phyloP scores from a whole-genome alignment of 2,329 filamentous ascomycete species.

The Lasiodiplodia hormozganensis region DNA sequence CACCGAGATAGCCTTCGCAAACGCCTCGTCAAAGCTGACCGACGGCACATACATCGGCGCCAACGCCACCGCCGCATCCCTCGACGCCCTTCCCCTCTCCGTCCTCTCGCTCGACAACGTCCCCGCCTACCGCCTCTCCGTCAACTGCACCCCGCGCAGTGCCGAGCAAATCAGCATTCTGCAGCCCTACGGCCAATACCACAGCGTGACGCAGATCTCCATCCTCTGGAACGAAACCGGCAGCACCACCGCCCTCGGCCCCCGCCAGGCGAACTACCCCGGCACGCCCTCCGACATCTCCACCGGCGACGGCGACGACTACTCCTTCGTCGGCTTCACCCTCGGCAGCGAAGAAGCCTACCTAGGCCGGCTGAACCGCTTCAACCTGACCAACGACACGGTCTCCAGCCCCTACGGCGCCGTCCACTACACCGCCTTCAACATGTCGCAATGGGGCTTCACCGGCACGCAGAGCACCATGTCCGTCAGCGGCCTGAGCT shows the following conservation, averaged over 20 bases:
- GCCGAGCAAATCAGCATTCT: neutral
- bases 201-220: neutral
- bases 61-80: conserved; percentile 6
- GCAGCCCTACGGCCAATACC: neutral
- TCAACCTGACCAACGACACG: conserved; percentile 8
- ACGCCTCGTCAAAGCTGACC: neutral
- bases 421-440: neutral
- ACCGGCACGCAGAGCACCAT: neutral
- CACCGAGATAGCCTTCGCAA: conserved; percentile 1
- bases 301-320: neutral
- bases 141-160: conserved; percentile 5
- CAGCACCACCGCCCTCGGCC: neutral
- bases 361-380: neutral
- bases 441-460: neutral
- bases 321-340: neutral
- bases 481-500: conserved; percentile 5
- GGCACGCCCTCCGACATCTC: neutral
- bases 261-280: neutral
- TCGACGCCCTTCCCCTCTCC: conserved; percentile 20
- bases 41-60: conserved; percentile 17
- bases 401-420: neutral
- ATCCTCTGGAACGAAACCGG: neutral
- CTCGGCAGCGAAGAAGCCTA: neutral
- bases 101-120: conserved; percentile 19
- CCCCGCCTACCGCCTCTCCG: conserved; percentile 20